phyloP scores from a whole-genome alignment of 768 basidiomycete species.

The Russula olivacea region DNA sequence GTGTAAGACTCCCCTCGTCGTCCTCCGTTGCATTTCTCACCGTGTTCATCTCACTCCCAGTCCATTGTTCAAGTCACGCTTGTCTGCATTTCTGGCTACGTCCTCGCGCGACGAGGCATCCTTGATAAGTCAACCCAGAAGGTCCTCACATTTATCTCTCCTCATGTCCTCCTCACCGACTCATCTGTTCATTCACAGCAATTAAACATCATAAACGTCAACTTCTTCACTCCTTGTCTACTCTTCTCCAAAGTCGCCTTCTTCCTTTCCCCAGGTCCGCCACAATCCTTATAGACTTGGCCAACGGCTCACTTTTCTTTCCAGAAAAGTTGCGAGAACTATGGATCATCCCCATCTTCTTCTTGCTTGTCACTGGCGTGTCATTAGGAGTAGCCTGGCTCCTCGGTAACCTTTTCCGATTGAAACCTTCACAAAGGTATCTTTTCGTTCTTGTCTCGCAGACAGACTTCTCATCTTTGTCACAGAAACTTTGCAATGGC shows the following conservation, averaged over 20 bases:
- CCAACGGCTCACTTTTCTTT: background rate
- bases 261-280: conserved; percentile 61
- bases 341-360: conserved; percentile 85
- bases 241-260: conserved; percentile 96
- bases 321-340: conserved; percentile 71
- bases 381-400: conserved; percentile 65
- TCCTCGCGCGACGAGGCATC: conserved; percentile 71
- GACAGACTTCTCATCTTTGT: background rate
- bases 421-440: conserved; percentile 74
- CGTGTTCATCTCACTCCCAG: conserved; percentile 38
- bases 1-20: conserved; percentile 34
- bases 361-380: conserved; percentile 63
- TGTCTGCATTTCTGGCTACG: conserved; percentile 76
- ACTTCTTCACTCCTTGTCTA: conserved; percentile 82
- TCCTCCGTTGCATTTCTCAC: background rate
- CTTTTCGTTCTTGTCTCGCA: conserved; percentile 19
- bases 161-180: background rate
- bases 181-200: conserved; percentile 39
- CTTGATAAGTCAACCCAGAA: conserved; percentile 88
- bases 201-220: conserved; percentile 78
- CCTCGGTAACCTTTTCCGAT: conserved; percentile 55
- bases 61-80: conserved; percentile 87
- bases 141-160: conserved; percentile 38
- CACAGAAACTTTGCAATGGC: conserved; percentile 71
- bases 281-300: background rate